These are phyloP conservation scores for Trichosporon faecale DNA, from an alignment of 1,284 basidiomycete genomes.

Conservation along the genomic window DNA sequence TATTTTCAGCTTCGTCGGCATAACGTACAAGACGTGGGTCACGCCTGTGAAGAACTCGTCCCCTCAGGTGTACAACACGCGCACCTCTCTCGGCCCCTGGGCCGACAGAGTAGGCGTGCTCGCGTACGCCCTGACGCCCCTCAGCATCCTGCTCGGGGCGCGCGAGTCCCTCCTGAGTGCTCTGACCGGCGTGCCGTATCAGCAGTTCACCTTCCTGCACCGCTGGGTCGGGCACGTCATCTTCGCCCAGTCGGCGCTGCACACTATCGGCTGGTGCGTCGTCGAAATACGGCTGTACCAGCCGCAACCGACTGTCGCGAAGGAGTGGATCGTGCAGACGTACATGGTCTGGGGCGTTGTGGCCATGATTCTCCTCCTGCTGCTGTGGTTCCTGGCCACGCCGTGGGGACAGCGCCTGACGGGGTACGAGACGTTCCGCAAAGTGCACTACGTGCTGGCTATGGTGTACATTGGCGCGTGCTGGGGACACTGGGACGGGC, in stretches of 20 bases:
- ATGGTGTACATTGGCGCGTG: slow-evolving; percentile 40
- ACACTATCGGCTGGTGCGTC: slow-evolving; percentile 39
- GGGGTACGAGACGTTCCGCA: slow-evolving; percentile 41
- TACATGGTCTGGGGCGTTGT: slow-evolving; percentile 42
- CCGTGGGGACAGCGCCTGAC: slow-evolving; percentile 27
- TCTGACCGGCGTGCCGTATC: slow-evolving; percentile 37
- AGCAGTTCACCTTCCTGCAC: slow-evolving; percentile 53
- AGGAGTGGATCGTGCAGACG: slow-evolving; percentile 32
- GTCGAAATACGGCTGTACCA: slow-evolving; percentile 38
- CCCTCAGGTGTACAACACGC: slow-evolving; percentile 31
- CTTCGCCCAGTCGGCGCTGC: slow-evolving; percentile 30
- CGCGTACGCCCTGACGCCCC: slow-evolving; percentile 38
- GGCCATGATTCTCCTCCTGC: slow-evolving; percentile 30
- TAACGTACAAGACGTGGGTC: slow-evolving; percentile 34
- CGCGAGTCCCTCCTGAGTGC: slow-evolving; percentile 36
- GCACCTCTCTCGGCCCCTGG: slow-evolving; percentile 32
- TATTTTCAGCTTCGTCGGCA: slow-evolving; percentile 37
- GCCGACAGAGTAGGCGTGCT: slow-evolving; percentile 35
- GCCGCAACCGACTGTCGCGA: slow-evolving; percentile 33
- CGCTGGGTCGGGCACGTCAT: slow-evolving; percentile 43
- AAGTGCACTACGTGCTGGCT: slow-evolving; percentile 39
- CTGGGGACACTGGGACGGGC: slow-evolving; percentile 35
- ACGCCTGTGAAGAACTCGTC: slow-evolving; percentile 32
- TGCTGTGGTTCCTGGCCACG: slow-evolving; percentile 33
- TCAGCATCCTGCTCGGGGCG: slow-evolving; percentile 34